Evolutionary conservation across 176 grass and related monocot genomes (phyloP).

Genomic region (Cymbopogon citratus): DNA sequence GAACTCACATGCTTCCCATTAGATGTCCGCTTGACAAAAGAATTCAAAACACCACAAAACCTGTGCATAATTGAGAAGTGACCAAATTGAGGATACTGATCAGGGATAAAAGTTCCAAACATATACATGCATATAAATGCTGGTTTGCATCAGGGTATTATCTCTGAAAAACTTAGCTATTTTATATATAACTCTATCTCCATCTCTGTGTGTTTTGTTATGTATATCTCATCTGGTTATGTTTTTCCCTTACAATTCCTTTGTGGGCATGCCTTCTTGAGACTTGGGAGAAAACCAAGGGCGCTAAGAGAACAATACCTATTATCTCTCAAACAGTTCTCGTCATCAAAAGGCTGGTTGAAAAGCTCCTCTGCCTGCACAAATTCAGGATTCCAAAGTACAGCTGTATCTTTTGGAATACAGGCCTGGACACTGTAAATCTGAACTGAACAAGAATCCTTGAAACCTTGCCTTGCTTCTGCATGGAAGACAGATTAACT

Average conservation of each 20-base stretch:
- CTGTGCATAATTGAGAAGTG: slow-evolving; percentile 39
- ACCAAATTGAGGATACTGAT: slow-evolving; percentile 13
- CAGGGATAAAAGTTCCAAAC: slow-evolving; percentile 1
- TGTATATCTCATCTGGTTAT: background rate
- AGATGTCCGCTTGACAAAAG: slow-evolving; percentile 56
- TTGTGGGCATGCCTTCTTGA: background rate
- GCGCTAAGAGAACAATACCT: slow-evolving; percentile 36
- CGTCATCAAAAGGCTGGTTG: slow-evolving; percentile 53
- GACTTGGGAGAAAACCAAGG: background rate
- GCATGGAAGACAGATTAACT: slow-evolving; percentile 19
- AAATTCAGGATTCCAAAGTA: slow-evolving; percentile 97
- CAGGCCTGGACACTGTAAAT: slow-evolving; percentile 86
- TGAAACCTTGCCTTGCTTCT: slow-evolving; percentile 62
- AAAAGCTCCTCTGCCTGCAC: slow-evolving; percentile 91
- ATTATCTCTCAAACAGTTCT: slow-evolving; percentile 97
- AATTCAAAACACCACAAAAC: slow-evolving; percentile 86
- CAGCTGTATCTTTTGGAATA: slow-evolving; percentile 81
- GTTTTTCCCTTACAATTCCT: background rate
- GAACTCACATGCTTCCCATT: slow-evolving; percentile 47
- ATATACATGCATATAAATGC: background rate
- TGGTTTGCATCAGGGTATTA: background rate
- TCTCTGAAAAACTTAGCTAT: background rate
- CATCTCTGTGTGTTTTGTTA: background rate
- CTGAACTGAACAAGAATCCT: slow-evolving; percentile 79
- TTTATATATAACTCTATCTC: background rate